Base-by-base conservation (phyloP, 2,329 filamentous ascomycete species). In the Scedosporium apiospermum region DNA sequence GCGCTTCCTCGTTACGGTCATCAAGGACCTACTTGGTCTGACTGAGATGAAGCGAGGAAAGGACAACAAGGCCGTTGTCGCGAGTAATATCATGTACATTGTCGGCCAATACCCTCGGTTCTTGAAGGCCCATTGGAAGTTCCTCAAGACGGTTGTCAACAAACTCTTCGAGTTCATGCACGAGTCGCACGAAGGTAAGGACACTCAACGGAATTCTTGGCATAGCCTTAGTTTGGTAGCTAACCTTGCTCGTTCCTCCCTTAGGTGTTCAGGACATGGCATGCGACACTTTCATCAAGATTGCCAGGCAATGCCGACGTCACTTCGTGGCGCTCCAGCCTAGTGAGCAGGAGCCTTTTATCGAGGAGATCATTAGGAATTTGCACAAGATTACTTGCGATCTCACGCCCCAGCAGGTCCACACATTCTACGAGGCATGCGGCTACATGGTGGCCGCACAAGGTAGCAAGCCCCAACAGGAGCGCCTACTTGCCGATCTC, bases 161-260 rank as follows among this genome's bases (percentile, higher is more conserved):
- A 99, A 99, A 80, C 84, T 99, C 4, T 99, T 99, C 71, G 95
- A 99, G 78, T 99, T 99, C 73, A 99, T 99, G 95, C 95, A 99
- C 75, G 95, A 99, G 76, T 98, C 95, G 1, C 95, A 99, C 71
- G 95, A 99, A 80, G 95, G 90, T 88, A 76, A 69, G 82, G 74
- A 49, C 26, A 14, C 38, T 55, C 3, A 12, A 21, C 14, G 16
- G 44, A 21, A n/a, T n/a, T 16, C 16, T 6, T 49, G 6, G 18
- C 10, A 49, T 49, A 49, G 12, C 5, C 44, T 7, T 9, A 7
- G 16, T 10, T 12, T 3, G 3, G 41, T 55, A 14, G 58, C 71
- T 75, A 69, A 76, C 63, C 64, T 53, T 62, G 42, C 46, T 57
- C 41, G 12, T 30, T 53, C 27, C 12, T 7, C 26, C 14, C 23